Evolutionary conservation across 2,329 filamentous ascomycete genomes (phyloP).

Genomic region (Beauveria varroae): DNA sequence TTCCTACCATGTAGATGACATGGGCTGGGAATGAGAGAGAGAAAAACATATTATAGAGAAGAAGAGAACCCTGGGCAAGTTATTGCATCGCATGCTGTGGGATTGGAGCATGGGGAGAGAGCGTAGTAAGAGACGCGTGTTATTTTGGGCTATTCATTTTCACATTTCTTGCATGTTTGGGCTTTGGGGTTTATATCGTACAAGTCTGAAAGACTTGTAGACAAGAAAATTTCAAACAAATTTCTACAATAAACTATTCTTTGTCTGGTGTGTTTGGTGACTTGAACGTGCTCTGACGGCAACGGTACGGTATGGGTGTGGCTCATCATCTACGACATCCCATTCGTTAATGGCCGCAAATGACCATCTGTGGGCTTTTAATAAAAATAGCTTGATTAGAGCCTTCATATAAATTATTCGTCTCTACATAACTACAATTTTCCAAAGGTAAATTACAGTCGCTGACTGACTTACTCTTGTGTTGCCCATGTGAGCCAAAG

Average conservation of each 20-base stretch:
- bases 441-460: neutral
- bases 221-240: neutral
- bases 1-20: neutral
- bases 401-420: neutral
- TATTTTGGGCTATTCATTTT: neutral
- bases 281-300: neutral
- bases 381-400: too few relatives aligned
- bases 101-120: neutral
- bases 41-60: neutral
- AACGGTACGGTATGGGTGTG: too few relatives aligned
- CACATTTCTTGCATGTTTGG: neutral
- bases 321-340: too few relatives aligned
- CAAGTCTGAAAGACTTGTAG: neutral
- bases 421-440: neutral
- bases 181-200: neutral
- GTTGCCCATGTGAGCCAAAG: neutral
- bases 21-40: neutral
- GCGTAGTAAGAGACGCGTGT: neutral
- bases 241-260: neutral
- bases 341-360: too few relatives aligned
- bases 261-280: neutral
- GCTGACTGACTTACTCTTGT: too few relatives aligned
- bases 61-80: neutral
- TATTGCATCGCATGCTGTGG: neutral
- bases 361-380: too few relatives aligned